These are phyloP conservation scores for Saturnispora mendoncae DNA, from an alignment of 805 yeast genomes.

Conservation along the genomic window DNA sequence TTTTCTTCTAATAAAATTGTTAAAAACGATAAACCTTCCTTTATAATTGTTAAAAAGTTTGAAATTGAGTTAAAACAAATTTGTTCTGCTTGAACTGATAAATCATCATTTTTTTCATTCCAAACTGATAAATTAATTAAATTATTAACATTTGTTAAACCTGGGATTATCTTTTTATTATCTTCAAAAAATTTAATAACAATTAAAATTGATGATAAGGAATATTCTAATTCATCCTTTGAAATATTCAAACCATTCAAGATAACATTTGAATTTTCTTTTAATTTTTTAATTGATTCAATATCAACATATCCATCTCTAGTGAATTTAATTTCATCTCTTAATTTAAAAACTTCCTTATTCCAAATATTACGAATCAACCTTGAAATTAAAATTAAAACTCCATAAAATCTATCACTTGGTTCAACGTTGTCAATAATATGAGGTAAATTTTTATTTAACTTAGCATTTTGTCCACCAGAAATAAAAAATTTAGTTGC, in stretches of 20 bases:
- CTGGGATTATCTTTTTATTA: slow-evolving; percentile 53
- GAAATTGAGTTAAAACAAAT: slow-evolving; percentile 75
- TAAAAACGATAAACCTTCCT: slow-evolving; percentile 85
- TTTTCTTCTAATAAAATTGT: slow-evolving; percentile 70
- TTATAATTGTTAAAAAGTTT: slow-evolving; percentile 65
- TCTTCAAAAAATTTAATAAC: slow-evolving; percentile 61
- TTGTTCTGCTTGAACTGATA: slow-evolving; percentile 82
- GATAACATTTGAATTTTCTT: slow-evolving; percentile 26
- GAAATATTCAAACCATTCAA: slow-evolving; percentile 38
- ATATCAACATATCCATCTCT: slow-evolving; percentile 30
- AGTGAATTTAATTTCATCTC: slow-evolving; percentile 26
- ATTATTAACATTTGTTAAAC: slow-evolving; percentile 43
- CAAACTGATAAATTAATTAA: slow-evolving; percentile 38
- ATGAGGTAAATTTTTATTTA: slow-evolving; percentile 30
- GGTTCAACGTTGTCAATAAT: slow-evolving; percentile 69
- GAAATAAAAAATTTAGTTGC: slow-evolving; percentile 45
- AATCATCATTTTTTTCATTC: slow-evolving; percentile 42
- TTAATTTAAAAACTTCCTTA: slow-evolving; percentile 48
- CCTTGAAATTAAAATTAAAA: slow-evolving; percentile 69
- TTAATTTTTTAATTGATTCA: slow-evolving; percentile 36
- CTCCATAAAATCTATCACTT: slow-evolving; percentile 87
- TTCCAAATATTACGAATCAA: slow-evolving; percentile 76
- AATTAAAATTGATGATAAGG: slow-evolving; percentile 61
- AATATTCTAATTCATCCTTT: slow-evolving; percentile 52
- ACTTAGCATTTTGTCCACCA: slow-evolving; percentile 45